These are phyloP conservation scores for Malassezia psittaci DNA, from an alignment of 1,284 basidiomycete genomes.

Conservation along the genomic window DNA sequence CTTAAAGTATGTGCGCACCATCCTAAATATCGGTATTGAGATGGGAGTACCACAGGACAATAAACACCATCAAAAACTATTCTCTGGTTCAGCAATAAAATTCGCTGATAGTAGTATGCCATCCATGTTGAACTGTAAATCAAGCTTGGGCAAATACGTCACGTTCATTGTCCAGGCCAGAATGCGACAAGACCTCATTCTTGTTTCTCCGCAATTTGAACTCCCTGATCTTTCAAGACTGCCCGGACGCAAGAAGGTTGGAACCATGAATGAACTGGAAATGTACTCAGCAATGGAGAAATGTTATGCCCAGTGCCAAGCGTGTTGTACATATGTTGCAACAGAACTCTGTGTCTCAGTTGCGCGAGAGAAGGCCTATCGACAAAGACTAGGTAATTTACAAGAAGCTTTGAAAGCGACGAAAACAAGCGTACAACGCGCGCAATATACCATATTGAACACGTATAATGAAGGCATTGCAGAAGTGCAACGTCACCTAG, in stretches of 20 bases:
- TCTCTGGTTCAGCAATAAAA: constrained; percentile 13
- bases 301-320: constrained; percentile 28
- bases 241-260: constrained; percentile 24
- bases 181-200: constrained; percentile 26
- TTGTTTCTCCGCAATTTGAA: constrained; percentile 20
- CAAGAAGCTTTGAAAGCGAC: background rate
- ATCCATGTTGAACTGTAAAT: constrained; percentile 27
- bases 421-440: background rate
- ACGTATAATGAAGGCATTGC: background rate
- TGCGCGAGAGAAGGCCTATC: constrained; percentile 5
- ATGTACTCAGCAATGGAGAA: constrained; percentile 30
- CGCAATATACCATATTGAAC: background rate
- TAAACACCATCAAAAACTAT: constrained; percentile 25
- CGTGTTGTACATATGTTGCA: constrained; percentile 21
- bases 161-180: constrained; percentile 29
- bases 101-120: constrained; percentile 21
- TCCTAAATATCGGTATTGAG: constrained; percentile 26
- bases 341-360: constrained; percentile 18
- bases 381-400: background rate
- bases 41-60: constrained; percentile 26
- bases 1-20: constrained; percentile 22
- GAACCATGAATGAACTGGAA: constrained; percentile 20
- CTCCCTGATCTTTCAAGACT: constrained; percentile 30
- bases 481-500: background rate
- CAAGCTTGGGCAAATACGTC: constrained; percentile 27